Evolutionary conservation across 2,329 filamentous ascomycete species (phyloP).

Genomic region (Ophiostoma montium): DNA sequence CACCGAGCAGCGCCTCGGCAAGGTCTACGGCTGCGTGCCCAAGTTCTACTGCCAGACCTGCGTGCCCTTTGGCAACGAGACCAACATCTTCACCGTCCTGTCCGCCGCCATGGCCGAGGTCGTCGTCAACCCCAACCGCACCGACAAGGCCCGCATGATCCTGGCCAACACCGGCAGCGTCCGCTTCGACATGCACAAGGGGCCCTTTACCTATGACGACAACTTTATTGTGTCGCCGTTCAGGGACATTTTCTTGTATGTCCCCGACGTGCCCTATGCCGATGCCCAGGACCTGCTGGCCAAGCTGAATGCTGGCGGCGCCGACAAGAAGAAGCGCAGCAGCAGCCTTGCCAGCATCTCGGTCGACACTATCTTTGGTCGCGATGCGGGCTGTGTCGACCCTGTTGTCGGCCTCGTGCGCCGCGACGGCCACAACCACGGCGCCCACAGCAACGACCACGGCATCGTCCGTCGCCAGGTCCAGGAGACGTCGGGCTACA

Average conservation of each 20-base stretch:
- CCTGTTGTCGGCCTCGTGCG: conserved; percentile 18
- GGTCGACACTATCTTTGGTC: conserved; percentile 16
- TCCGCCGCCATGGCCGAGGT: conserved; percentile 33
- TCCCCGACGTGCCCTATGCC: conserved; percentile 36
- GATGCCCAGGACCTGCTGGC: conserved; percentile 23
- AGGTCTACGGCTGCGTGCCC: conserved; percentile 45
- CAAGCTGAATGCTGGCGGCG: conserved; percentile 28
- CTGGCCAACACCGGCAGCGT: conserved; percentile 47
- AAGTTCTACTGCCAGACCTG: conserved; percentile 44
- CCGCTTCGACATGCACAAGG: conserved; percentile 48
- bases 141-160: conserved; percentile 37
- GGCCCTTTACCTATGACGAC: conserved; percentile 42
- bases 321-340: conserved; percentile 17
- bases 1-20: conserved; percentile 38
- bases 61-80: conserved; percentile 34
- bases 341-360: conserved; percentile 23
- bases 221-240: conserved; percentile 44
- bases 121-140: conserved; percentile 38
- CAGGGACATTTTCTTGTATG: conserved; percentile 35
- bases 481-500: conserved; percentile 35
- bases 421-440: conserved; percentile 1
- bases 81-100: conserved; percentile 42
- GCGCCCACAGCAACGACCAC: conserved; percentile 7
- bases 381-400: conserved; percentile 32
- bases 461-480: conserved; percentile 33